Evolutionary conservation across 352 stramenopile genomes (phyloP), one percentile per base, ranked within the genome.

Genomic region (Globisporangium irregulare): DNA sequence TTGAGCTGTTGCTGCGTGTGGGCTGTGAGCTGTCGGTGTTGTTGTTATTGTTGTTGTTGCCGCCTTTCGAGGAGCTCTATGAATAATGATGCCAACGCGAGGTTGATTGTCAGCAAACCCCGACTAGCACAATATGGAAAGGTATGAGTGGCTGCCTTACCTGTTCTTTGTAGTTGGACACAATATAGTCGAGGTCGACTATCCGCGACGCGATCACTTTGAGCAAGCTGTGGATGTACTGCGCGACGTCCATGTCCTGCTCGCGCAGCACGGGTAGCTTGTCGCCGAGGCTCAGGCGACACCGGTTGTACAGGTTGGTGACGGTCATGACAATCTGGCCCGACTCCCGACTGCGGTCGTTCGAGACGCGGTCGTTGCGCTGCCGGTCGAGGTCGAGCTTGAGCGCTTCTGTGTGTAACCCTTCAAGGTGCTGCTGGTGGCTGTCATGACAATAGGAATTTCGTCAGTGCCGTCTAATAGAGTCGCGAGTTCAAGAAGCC

Each of bases 221-320:
- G 29, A 96, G 75, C 24, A 94, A 65, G 34, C 79, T 82, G 41
- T 90, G 75, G 64, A 96, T 83, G 77, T 90, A 91, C 76, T 91
- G 74, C 1, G 80, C 80, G 46, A 86, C 80, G 64, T 92, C 82
- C 74, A 91, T 85, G 66, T 91, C 79, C 65, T 89, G 79, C 69
- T 92, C 80, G n/a, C 82, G 82, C 38, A 92, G 68, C 46, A 89
- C 78, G 0, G 83, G 82, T 24, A 96, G 75, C 69, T 91, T 93
- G 65, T 86, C 82, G 29, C 83, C 77, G n/a, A 93, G 71, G 50
- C 84, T 94, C 4, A 91, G 72, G 4, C 78, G 74, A 69, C 87
- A 95, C 46, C 90, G 89, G 68, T 89, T 90, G 80, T 97, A 97
- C 38, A 98, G 67, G 66, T 98, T 98, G n/a, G 82, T 91, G 56